Base-by-base conservation (phyloP, 2,329 filamentous ascomycete genomes). In the Fusarium foetens region DNA sequence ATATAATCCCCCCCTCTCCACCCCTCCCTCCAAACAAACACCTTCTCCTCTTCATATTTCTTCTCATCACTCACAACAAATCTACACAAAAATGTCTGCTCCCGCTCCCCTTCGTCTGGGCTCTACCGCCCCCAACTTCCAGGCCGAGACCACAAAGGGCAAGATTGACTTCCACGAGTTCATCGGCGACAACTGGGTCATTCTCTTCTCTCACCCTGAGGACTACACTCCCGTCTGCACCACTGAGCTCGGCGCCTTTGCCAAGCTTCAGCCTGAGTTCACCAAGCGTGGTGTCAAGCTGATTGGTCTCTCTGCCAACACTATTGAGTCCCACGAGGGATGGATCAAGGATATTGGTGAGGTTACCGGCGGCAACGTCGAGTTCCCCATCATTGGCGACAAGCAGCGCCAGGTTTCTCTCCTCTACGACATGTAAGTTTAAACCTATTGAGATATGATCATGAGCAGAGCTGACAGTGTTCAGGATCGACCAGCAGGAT, bases 141-240 rank as follows among this genome's bases (percentile, higher is more conserved):
- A 92, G 84, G 93, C 93, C 79, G 90, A 95, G 74, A 95, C 93
- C 71, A 95, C 93, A 66, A 85, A 89, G 76, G 92, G 93, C 77
- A 88, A 90, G 72, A 93, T 95, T 78, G 90, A 94, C 84, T 94
- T 95, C 86, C 92, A 95, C 83, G 87, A 94, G 82, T 95, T 92
- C 85, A 88, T 95, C 73, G 91, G 90, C 79, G 87, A 92, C 86
- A 91, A 88, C 79, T 95, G 93, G 93, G 90, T 92, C 66, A 89
- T 96, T 73, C 86, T 96, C 76, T 95, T 96, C 87, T 94, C 92
- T 36, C 93, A 95, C 85, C 93, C 93, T 6, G 92, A 92, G 82
- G 95, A 97, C 84, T 97, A 93, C 87, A 97, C 95, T 4, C 95
- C 95, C 60, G 95, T 97, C 67, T 98, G 95, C 88, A 98, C 95